Base-by-base conservation (phyloP, 2,329 filamentous ascomycete genomes). In the Aspergillus awamori region DNA sequence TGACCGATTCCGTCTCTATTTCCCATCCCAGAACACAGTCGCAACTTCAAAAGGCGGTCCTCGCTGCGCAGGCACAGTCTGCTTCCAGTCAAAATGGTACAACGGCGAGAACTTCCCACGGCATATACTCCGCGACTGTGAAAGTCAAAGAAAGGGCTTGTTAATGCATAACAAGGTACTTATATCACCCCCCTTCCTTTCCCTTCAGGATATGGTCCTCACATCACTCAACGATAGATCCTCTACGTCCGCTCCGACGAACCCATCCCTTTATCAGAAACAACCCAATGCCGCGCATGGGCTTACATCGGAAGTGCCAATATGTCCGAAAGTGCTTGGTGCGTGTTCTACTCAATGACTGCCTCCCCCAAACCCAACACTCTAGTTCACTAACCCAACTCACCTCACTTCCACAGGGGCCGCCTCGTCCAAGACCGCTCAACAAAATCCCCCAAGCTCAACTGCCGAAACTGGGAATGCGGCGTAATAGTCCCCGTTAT, bases 401-500 rank as follows among this genome's bases (percentile, higher is more conserved):
- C 26, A 33, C 11, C 30, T 33, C 11, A 13, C 28, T 30, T 11
- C 8, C 57, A 30, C 64, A 92, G 90, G 94, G 95, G 94, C 22
- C 87, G 87, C 51, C 77, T 97, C 30, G 86, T 88, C 57, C 87
- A 88, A 70, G 89, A 96, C 69, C 87, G 84, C 67, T 77, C 74
- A 7, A 89, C 86, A 2, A 88, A 88, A 63, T 77, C 85, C 63
- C 85, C 87, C 11, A 96, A 92, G 75, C 82, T 98, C 64, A 93
- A 85, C 64, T 93, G 90, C 75, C 87, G 91, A 58, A 99, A 98
- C 75, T 98, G 94, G 93, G 95, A 98, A 78, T 97, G 93, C 72
- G 95, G 95, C 38, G 91, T 99, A 1, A 69, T 98, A 24, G 74
- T 97, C 43, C 87, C 88, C 8, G 80, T 90, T 24, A 69, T 67